Evolutionary conservation across 768 basidiomycete species (phyloP).

Genomic region (Russula earlei): DNA sequence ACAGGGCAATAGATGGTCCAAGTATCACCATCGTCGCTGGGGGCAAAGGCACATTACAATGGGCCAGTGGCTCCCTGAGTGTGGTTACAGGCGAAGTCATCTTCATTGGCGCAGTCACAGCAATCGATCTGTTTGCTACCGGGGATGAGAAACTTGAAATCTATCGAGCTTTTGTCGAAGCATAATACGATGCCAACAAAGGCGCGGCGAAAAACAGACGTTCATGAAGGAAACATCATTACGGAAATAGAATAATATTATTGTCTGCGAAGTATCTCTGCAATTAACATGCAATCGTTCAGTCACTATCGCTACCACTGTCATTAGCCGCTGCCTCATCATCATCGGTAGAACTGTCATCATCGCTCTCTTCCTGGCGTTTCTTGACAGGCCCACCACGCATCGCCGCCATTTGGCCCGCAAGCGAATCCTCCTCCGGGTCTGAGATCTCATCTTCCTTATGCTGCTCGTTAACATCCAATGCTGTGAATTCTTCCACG

Average conservation of each 20-base stretch:
- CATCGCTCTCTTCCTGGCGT: conserved; percentile 37
- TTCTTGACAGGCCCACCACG: conserved; percentile 81
- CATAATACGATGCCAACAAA: conserved; percentile 4
- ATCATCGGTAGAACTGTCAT: conserved; percentile 43
- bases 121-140: conserved; percentile 35
- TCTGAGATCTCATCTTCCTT: conserved; percentile 94
- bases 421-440: conserved; percentile 92
- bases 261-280: not conserved
- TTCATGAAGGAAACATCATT: not conserved
- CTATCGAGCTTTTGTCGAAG: conserved; percentile 65
- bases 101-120: conserved; percentile 69
- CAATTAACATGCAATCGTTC: conserved; percentile 7
- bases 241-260: not conserved
- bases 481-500: conserved; percentile 61
- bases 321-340: conserved; percentile 42
- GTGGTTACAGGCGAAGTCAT: conserved; percentile 61
- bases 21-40: conserved; percentile 73
- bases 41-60: conserved; percentile 50
- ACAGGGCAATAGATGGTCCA: conserved; percentile 67
- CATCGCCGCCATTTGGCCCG: conserved; percentile 98
- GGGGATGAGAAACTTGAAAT: conserved; percentile 36
- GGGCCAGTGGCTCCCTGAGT: conserved; percentile 35
- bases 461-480: conserved; percentile 47
- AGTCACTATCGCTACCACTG: conserved; percentile 47
- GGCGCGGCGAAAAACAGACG: not conserved